Evolutionary conservation across 2,329 filamentous ascomycete species (phyloP).

Genomic region (Shiraia sp.): DNA sequence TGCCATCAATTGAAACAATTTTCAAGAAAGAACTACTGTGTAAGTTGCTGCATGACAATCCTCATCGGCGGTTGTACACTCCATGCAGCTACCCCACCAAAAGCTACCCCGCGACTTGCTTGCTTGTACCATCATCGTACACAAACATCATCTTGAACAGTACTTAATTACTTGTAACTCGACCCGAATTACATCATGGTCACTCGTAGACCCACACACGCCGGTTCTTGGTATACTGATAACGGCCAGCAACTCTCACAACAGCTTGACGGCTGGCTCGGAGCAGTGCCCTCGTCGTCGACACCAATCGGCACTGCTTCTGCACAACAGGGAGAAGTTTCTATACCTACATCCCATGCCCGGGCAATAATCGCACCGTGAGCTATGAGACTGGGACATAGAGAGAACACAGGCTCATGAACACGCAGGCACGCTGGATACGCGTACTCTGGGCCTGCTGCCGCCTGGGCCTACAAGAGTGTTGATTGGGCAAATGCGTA

Average conservation of each 20-base stretch:
- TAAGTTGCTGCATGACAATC: not conserved
- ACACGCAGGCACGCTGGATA: constrained; percentile 84
- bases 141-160: not conserved
- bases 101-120: constrained; percentile 5
- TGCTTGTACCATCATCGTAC: not conserved
- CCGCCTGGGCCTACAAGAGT: constrained; percentile 91
- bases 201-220: constrained; percentile 69
- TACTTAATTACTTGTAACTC: not conserved
- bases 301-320: constrained; percentile 59
- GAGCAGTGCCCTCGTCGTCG: constrained; percentile 67
- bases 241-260: constrained; percentile 61
- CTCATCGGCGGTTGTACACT: too few relatives aligned
- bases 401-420: constrained; percentile 28
- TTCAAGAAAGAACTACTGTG: too few relatives aligned
- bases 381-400: constrained; percentile 42
- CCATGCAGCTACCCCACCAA: not conserved
- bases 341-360: constrained; percentile 72
- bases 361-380: constrained; percentile 92
- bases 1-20: too few relatives aligned
- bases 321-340: constrained; percentile 41
- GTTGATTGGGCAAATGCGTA: constrained; percentile 79
- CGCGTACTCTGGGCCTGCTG: constrained; percentile 85
- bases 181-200: constrained; percentile 29
- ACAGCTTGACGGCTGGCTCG: constrained; percentile 77
- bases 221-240: constrained; percentile 83